phyloP scores from a whole-genome alignment of 2,329 filamentous ascomycete genomes.

The Fusarium caatingaense region DNA sequence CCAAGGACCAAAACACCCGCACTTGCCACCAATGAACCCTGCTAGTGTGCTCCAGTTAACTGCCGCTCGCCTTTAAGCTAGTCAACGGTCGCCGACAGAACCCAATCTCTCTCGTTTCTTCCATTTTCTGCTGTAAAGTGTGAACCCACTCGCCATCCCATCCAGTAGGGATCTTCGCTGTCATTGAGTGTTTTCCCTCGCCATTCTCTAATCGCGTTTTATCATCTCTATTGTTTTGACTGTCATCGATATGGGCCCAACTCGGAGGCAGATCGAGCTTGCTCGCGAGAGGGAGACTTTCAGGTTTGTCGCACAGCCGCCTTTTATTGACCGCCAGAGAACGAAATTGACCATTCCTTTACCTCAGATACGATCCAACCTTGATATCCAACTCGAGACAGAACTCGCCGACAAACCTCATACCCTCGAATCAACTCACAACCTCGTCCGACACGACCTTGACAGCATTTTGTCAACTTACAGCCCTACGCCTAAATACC shows the following conservation, averaged over 20 bases:
- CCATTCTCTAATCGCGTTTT: too few relatives aligned
- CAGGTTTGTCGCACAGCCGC: background rate
- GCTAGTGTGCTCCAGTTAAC: background rate
- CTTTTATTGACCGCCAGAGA: too few relatives aligned
- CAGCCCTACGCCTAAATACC: background rate
- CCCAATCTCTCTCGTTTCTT: background rate
- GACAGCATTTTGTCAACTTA: background rate
- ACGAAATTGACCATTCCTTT: too few relatives aligned
- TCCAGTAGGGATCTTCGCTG: background rate
- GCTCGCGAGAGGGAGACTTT: conserved; percentile 9
- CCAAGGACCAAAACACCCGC: background rate
- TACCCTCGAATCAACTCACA: background rate
- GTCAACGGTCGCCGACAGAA: background rate
- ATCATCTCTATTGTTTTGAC: background rate
- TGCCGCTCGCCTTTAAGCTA: background rate
- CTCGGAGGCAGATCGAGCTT: background rate
- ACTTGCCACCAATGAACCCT: background rate
- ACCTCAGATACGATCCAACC: background rate
- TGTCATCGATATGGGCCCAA: background rate
- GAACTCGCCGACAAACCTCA: background rate
- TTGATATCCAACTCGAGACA: background rate
- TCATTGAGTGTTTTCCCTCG: accelerated
- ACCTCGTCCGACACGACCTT: background rate
- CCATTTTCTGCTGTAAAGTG: background rate
- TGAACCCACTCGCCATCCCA: background rate